Conservation (phyloP, 345 rosid species). For the Clarkia xantiana region DNA sequence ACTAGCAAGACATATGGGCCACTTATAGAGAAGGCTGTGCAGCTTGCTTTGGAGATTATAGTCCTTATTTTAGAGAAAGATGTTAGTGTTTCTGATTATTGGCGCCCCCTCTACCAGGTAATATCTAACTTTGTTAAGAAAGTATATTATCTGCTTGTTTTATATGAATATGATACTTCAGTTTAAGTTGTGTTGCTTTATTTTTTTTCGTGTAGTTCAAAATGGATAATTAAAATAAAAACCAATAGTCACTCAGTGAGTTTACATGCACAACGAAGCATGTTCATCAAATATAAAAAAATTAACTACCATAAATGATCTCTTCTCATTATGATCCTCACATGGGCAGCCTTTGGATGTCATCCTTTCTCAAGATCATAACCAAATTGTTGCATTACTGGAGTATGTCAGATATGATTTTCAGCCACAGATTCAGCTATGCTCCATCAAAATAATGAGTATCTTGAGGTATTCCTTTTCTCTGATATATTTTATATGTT, state of each 20-base stretch:
- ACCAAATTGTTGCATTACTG: slow-evolving; percentile 64
- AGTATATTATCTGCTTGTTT: not conserved
- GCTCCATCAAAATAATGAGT: slow-evolving; percentile 77
- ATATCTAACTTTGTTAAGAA: slow-evolving; percentile 1
- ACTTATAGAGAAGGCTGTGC: slow-evolving; percentile 82
- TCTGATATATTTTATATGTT: not conserved
- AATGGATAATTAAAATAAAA: no score
- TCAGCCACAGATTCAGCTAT: slow-evolving; percentile 63
- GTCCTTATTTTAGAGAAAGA: slow-evolving; percentile 77
- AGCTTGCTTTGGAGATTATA: slow-evolving; percentile 69
- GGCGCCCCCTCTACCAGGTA: slow-evolving; percentile 95
- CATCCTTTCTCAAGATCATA: slow-evolving; percentile 85
- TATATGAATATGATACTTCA: no score
- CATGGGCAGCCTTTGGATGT: slow-evolving; percentile 72
- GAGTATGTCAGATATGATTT: slow-evolving; percentile 91
- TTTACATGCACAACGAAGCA: no score
- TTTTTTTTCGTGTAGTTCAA: no score
- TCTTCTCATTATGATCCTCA: slow-evolving; percentile 1
- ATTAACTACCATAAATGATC: no score
- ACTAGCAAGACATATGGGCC: slow-evolving; percentile 64
- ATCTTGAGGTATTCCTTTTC: slow-evolving; percentile 43
- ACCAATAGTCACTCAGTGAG: no score
- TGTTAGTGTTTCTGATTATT: slow-evolving; percentile 58
- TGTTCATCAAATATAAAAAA: no score
- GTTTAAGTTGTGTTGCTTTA: no score